phyloP scores from a whole-genome alignment of 495 filamentous ascomycete genomes.

The Penicillium salamii region DNA sequence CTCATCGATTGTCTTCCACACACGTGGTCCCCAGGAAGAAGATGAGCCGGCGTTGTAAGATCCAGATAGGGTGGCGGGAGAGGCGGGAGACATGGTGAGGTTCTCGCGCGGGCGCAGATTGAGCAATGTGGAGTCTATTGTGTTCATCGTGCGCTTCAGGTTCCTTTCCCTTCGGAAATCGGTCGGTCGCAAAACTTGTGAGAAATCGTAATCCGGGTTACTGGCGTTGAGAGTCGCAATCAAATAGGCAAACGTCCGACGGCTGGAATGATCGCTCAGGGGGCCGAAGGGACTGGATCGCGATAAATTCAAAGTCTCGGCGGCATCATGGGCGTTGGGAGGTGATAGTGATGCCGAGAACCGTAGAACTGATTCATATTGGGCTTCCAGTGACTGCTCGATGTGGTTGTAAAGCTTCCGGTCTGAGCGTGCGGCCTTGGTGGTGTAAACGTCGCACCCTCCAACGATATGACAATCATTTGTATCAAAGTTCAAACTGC shows the following conservation, averaged over 20 bases:
- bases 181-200: slow-evolving; percentile 76
- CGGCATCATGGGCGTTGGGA: slow-evolving; percentile 56
- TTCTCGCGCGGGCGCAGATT: slow-evolving; percentile 70
- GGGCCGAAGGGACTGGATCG: slow-evolving; percentile 88
- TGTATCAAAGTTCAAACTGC: slow-evolving; percentile 90
- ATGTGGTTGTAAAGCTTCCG: slow-evolving; percentile 97
- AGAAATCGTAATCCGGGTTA: slow-evolving; percentile 97
- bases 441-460: slow-evolving; percentile 94
- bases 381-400: slow-evolving; percentile 79
- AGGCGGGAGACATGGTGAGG: slow-evolving; percentile 42
- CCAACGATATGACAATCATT: slow-evolving; percentile 85
- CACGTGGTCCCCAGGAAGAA: slow-evolving; percentile 71
- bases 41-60: slow-evolving; percentile 40
- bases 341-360: slow-evolving; percentile 79
- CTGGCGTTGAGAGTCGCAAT: slow-evolving; percentile 98
- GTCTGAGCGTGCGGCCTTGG: slow-evolving; percentile 88
- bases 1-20: slow-evolving; percentile 88
- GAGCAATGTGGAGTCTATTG: slow-evolving; percentile 78
- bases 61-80: slow-evolving; percentile 41
- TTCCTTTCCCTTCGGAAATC: slow-evolving; percentile 83
- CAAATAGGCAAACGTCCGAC: slow-evolving; percentile 90
- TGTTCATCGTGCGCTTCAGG: slow-evolving; percentile 73
- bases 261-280: slow-evolving; percentile 78
- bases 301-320: slow-evolving; percentile 65
- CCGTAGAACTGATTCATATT: slow-evolving; percentile 82